A percentile compares a stretch with the other conserved stretches of the same genome.
These are phyloP conservation scores for Paracorniculantispora psalliotae DNA, from an alignment of 2,329 filamentous ascomycete species.

Conservation along the genomic window DNA sequence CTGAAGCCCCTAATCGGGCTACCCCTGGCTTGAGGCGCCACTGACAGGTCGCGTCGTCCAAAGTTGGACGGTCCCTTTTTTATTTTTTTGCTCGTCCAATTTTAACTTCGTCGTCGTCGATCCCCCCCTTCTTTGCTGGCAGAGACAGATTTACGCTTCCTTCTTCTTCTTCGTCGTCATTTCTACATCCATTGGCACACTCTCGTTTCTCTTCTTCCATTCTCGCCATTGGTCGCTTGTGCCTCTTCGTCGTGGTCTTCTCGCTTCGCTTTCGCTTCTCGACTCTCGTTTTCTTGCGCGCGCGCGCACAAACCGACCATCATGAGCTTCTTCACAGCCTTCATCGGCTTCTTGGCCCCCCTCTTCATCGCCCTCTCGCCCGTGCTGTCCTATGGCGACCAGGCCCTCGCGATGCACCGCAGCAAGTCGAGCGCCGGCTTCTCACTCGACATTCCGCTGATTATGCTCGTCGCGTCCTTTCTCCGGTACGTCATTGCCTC, in stretches of 20 bases:
- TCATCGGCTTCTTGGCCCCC: conserved; percentile 55
- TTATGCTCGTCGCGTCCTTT: conserved; percentile 66
- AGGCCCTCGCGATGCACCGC: conserved; percentile 60
- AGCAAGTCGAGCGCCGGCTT: conserved; percentile 62
- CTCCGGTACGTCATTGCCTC: conserved; percentile 44
- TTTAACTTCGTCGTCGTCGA: not conserved
- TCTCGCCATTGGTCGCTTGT: not conserved
- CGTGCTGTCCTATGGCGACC: conserved; percentile 60
- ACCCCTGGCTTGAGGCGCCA: too few species aligned
- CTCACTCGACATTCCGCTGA: conserved; percentile 66
- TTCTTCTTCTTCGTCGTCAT: not conserved
- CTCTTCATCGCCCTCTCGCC: conserved; percentile 60
- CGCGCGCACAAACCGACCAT: not conserved
- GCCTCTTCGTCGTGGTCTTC: not conserved
- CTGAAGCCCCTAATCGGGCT: not conserved
- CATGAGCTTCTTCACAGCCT: conserved; percentile 38
- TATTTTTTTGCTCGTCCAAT: not conserved
- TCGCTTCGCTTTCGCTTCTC: not conserved
- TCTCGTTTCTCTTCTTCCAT: not conserved
- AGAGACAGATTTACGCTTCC: not conserved
- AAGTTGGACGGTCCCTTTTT: not conserved
- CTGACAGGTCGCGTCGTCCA: not conserved
- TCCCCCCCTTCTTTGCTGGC: not conserved
- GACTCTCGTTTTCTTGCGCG: not conserved
- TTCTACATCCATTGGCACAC: not conserved